phyloP scores from a whole-genome alignment of 441 rosid genomes.

The Croton laevigatus region DNA sequence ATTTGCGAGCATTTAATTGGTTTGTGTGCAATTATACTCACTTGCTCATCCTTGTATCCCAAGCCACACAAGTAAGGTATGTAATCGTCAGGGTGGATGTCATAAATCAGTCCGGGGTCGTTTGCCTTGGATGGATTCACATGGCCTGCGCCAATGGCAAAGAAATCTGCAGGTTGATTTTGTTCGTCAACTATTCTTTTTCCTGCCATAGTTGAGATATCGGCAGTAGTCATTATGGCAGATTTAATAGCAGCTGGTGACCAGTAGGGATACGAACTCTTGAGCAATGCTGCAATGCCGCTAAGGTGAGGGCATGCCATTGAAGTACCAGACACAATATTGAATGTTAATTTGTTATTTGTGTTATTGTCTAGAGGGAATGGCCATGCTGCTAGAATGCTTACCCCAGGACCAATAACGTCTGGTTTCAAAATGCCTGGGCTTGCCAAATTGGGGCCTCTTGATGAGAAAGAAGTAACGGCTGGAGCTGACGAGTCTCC shows the following conservation, averaged over 20 bases:
- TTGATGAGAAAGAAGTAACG: constrained; percentile 45
- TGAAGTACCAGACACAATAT: constrained; percentile 76
- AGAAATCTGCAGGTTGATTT: constrained; percentile 39
- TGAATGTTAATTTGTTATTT: constrained; percentile 30
- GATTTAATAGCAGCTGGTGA: constrained; percentile 86
- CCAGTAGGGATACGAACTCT: constrained; percentile 63
- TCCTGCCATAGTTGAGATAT: constrained; percentile 34
- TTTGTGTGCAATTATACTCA: constrained; percentile 28
- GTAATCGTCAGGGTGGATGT: constrained; percentile 43
- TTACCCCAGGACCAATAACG: constrained; percentile 44
- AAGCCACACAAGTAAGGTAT: constrained; percentile 48
- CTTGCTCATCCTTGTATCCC: constrained; percentile 40
- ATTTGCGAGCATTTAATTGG: constrained; percentile 31
- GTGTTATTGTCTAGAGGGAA: constrained; percentile 34
- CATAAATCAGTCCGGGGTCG: constrained; percentile 58
- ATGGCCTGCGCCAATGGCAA: constrained; percentile 54
- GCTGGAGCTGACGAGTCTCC: constrained; percentile 35
- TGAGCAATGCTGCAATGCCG: constrained; percentile 76
- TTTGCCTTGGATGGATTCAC: constrained; percentile 54
- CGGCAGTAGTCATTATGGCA: constrained; percentile 66
- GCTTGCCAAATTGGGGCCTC: constrained; percentile 44
- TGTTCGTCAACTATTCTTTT: constrained; percentile 39
- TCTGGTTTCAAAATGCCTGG: constrained; percentile 50
- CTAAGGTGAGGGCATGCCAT: constrained; percentile 93
- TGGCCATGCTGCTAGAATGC: constrained; percentile 52